phyloP scores from a whole-genome alignment of 2,329 filamentous ascomycete species.

The Dissoconium aciculare region DNA sequence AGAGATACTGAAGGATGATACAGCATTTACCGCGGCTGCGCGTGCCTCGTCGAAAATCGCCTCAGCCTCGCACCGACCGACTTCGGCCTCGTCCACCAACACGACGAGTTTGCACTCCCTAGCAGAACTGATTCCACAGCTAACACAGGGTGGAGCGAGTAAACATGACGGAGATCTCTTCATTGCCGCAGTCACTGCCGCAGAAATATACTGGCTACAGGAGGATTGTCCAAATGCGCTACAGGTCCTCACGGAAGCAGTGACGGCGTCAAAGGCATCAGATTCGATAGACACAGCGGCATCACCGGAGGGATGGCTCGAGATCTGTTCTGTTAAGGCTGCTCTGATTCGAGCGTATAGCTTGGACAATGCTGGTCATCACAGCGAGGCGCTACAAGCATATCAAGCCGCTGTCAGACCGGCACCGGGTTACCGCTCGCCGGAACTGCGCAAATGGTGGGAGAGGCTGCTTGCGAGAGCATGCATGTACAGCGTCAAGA shows the following conservation, averaged over 20 bases:
- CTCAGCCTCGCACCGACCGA: slow-evolving; percentile 29
- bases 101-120: slow-evolving; percentile 21
- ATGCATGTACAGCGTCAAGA: slow-evolving; percentile 18
- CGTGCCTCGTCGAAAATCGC: slow-evolving; percentile 33
- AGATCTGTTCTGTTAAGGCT: slow-evolving; percentile 44
- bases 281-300: slow-evolving; percentile 25
- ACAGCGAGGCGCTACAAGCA: slow-evolving; percentile 12
- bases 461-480: slow-evolving; percentile 19
- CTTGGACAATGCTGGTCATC: slow-evolving; percentile 14
- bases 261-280: slow-evolving; percentile 11
- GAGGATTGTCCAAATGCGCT: slow-evolving; percentile 44
- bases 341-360: slow-evolving; percentile 19
- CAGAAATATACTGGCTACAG: slow-evolving; percentile 72
- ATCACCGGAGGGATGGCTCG: slow-evolving; percentile 50
- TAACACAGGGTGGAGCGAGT: slow-evolving; percentile 13
- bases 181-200: slow-evolving; percentile 69
- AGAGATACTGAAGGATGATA: too few relatives aligned
- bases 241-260: slow-evolving; percentile 28
- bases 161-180: slow-evolving; percentile 40
- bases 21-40: slow-evolving; percentile 34
- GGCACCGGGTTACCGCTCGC: slow-evolving; percentile 18
- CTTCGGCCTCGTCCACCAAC: slow-evolving; percentile 27
- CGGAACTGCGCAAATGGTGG: slow-evolving; percentile 22
- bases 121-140: slow-evolving; percentile 26
- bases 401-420: slow-evolving; percentile 12